A percentile compares a stretch with the other conserved stretches of the same genome.
phyloP scores from a whole-genome alignment of 2,329 filamentous ascomycete species.

The Pseudogymnoascus sp. region DNA sequence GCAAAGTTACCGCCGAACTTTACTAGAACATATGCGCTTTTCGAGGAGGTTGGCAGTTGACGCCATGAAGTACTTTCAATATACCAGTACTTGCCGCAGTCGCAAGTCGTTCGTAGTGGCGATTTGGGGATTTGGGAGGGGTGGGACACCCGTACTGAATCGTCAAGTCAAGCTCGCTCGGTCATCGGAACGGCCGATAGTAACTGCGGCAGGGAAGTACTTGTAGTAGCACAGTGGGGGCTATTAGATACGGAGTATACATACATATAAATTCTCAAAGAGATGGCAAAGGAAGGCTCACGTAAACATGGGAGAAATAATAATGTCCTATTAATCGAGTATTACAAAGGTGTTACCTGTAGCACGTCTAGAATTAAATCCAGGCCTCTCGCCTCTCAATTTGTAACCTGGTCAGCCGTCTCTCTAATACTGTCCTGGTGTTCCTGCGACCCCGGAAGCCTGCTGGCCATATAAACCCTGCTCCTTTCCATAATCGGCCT shows the following conservation, averaged over 20 bases:
- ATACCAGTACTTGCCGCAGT: not conserved
- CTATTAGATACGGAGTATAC: not conserved
- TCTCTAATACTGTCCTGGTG: not conserved
- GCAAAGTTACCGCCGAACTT: not conserved
- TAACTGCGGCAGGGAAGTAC: not conserved
- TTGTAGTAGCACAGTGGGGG: not conserved
- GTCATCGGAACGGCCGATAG: not conserved
- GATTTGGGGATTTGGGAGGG: not conserved
- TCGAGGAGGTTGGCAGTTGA: conserved; percentile 7
- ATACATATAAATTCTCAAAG: not conserved
- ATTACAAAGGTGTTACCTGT: not conserved
- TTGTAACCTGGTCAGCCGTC: not conserved
- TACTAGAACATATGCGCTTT: not conserved
- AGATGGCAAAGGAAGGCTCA: not conserved
- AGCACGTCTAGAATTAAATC: not conserved
- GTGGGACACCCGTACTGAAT: not conserved
- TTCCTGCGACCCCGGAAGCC: not conserved
- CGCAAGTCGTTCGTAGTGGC: not conserved
- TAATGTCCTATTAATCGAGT: not conserved
- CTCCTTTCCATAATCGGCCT: conserved; percentile 2
- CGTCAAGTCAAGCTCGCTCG: not conserved
- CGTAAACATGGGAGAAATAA: not conserved
- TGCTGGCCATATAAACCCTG: conserved; percentile 4
- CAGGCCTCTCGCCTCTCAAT: not conserved
- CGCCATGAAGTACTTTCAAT: conserved; percentile 4